These are phyloP conservation scores for Globisporangium ultimum DNA, from an alignment of 352 stramenopile genomes.

Conservation along the genomic window DNA sequence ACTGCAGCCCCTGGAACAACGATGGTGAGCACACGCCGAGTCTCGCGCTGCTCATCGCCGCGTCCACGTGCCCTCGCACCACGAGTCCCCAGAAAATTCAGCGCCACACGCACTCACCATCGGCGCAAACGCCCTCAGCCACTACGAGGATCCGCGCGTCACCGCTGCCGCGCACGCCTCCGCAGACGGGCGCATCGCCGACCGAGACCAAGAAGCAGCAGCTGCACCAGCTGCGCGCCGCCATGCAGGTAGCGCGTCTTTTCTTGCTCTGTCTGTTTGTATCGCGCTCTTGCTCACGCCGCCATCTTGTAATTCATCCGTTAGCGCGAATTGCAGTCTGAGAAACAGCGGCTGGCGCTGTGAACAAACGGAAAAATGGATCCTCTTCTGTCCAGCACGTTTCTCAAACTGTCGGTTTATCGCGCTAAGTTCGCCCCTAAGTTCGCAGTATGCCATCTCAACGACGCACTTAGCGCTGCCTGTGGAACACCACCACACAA, in stretches of 20 bases:
- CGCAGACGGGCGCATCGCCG: constrained; percentile 5
- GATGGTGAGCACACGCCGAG: constrained; percentile 3
- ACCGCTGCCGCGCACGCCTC: background rate
- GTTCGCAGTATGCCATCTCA: too few species aligned
- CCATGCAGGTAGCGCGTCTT: constrained; percentile 32
- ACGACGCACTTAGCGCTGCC: too few species aligned
- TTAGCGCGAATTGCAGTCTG: too few species aligned
- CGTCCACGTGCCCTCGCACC: background rate
- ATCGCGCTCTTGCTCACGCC: too few species aligned
- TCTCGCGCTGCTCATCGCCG: background rate
- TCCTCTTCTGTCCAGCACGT: too few species aligned
- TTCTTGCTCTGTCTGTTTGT: background rate
- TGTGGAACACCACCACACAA: too few species aligned
- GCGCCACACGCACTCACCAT: background rate
- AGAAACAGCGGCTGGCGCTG: too few species aligned
- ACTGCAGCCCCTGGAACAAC: constrained; percentile 16
- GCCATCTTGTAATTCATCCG: too few species aligned
- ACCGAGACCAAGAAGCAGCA: constrained; percentile 49
- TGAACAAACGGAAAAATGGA: too few species aligned
- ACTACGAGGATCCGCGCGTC: too few species aligned
- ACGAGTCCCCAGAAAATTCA: background rate
- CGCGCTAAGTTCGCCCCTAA: too few species aligned
- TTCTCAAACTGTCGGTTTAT: too few species aligned
- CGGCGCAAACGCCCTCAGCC: constrained; percentile 6
- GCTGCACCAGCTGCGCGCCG: constrained; percentile 37